These are phyloP conservation scores for Alternaria gansuensis DNA, from an alignment of 2,329 filamentous ascomycete species.

Conservation along the genomic window DNA sequence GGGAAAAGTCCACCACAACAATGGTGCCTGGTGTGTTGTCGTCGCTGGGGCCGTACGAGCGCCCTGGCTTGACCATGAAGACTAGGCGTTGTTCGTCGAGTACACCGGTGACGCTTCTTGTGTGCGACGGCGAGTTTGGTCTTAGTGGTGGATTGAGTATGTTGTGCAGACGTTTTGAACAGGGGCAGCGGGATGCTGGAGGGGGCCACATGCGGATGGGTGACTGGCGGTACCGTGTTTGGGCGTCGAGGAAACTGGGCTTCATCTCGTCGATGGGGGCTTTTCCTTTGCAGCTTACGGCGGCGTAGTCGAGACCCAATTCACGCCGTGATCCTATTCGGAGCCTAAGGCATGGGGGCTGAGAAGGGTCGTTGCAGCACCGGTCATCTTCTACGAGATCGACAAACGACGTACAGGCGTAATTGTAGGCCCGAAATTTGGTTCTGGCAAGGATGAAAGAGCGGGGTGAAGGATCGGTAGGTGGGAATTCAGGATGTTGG, in stretches of 20 bases:
- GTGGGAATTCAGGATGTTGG: slow-evolving; percentile 60
- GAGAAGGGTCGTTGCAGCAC: slow-evolving; percentile 45
- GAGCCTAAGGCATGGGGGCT: slow-evolving; percentile 58
- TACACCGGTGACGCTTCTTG: slow-evolving; percentile 37
- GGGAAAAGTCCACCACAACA: slow-evolving; percentile 47
- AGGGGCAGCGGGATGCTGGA: slow-evolving; percentile 36
- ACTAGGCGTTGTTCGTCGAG: slow-evolving; percentile 48
- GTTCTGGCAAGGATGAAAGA: slow-evolving; percentile 64
- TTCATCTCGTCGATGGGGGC: slow-evolving; percentile 9
- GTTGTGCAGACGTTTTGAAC: slow-evolving; percentile 40
- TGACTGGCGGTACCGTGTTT: slow-evolving; percentile 40
- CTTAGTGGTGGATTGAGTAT: slow-evolving; percentile 45
- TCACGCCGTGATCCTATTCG: slow-evolving; percentile 59
- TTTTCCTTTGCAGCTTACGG: slow-evolving; percentile 15
- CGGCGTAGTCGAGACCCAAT: slow-evolving; percentile 36
- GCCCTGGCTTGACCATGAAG: slow-evolving; percentile 45
- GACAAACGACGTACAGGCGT: slow-evolving; percentile 63
- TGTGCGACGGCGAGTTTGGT: slow-evolving; percentile 11
- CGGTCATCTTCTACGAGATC: slow-evolving; percentile 66
- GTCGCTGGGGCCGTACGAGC: slow-evolving; percentile 32
- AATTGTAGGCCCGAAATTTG: slow-evolving; percentile 65
- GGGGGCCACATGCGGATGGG: slow-evolving; percentile 50
- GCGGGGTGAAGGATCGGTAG: slow-evolving; percentile 54
- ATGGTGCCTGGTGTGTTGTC: slow-evolving; percentile 39
- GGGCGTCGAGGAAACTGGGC: slow-evolving; percentile 21